Percentiles rank a stretch among this genome's conserved stretches.
Conservation (phyloP, 257 asterid genomes). For the Solanum microdontum region DNA sequence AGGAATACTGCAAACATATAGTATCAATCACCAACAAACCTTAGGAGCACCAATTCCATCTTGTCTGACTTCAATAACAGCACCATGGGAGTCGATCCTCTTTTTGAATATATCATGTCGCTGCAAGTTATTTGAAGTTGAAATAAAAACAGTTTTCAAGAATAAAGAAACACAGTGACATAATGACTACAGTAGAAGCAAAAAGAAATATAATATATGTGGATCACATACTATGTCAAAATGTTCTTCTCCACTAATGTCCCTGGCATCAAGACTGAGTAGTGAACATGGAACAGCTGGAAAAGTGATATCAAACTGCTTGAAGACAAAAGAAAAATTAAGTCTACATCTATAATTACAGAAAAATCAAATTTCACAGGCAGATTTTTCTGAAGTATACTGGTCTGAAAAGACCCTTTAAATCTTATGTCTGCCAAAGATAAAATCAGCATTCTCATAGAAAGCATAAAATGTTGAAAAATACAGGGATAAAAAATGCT, state of each 20-base stretch:
- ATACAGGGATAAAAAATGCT: not conserved
- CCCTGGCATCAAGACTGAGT: slow-evolving; percentile 95
- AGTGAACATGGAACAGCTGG: slow-evolving; percentile 77
- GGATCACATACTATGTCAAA: slow-evolving; percentile 62
- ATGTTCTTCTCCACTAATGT: slow-evolving; percentile 98
- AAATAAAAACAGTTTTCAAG: not conserved
- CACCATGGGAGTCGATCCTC: slow-evolving; percentile 74
- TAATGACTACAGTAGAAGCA: not conserved
- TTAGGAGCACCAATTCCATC: slow-evolving; percentile 92
- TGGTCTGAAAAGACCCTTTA: not conserved
- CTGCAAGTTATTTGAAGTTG: slow-evolving; percentile 25
- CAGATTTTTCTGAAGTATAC: not conserved
- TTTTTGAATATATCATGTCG: slow-evolving; percentile 90
- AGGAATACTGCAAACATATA: not conserved
- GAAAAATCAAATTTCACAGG: not conserved
- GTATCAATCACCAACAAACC: slow-evolving; percentile 25
- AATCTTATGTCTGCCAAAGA: not conserved
- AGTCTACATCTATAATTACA: not conserved
- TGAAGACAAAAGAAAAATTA: not conserved
- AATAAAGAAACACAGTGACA: not conserved
- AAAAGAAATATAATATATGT: slow-evolving; percentile 3
- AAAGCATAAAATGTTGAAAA: not conserved
- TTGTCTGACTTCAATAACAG: slow-evolving; percentile 66
- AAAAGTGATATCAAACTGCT: slow-evolving; percentile 95
- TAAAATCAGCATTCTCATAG: not conserved